These are phyloP conservation scores for Vitis vinifera DNA, from an alignment of 164 flowering plant species.

Conservation along the genomic window ASM3070453v1 NC_081823.1:5684001-5684500, in stretches of 20 bases:
- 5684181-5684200: slow-evolving; percentile 99
- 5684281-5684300: neutral
- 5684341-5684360: neutral
- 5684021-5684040: too few species aligned
- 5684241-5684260: slow-evolving; percentile 99
- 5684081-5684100: too few species aligned
- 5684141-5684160: slow-evolving; percentile 95
- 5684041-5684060: too few species aligned
- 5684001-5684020: too few species aligned
- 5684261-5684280: slow-evolving; percentile 63
- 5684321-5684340: neutral
- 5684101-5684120: neutral
- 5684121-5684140: slow-evolving; percentile 8
- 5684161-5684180: slow-evolving; percentile 93
- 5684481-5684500: too few species aligned
- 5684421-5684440: neutral
- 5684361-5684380: neutral
- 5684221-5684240: slow-evolving; percentile 94
- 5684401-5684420: neutral
- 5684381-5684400: neutral
- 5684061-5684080: too few species aligned
- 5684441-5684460: neutral
- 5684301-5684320: neutral
- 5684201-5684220: slow-evolving; percentile 96
- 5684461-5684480: too few species aligned